These are phyloP conservation scores for Gliomastix tumulicola DNA, from an alignment of 2,329 filamentous ascomycete genomes.

Conservation along the genomic window DNA sequence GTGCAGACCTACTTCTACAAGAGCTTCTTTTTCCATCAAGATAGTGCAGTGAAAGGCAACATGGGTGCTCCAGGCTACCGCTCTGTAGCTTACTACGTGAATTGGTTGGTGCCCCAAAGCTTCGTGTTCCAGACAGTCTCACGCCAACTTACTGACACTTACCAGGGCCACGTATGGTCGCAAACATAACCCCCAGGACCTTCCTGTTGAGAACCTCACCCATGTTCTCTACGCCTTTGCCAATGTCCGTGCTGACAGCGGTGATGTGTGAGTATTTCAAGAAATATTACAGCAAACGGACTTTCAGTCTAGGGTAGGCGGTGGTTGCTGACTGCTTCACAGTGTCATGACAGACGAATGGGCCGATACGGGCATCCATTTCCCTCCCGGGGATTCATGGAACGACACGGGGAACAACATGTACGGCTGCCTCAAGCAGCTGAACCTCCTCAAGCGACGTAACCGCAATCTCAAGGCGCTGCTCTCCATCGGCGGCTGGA, in stretches of 20 bases:
- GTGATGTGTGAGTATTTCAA: conserved; percentile 71
- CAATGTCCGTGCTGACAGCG: conserved; percentile 71
- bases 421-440: conserved; percentile 84
- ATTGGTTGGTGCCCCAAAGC: conserved; percentile 39
- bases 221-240: conserved; percentile 90
- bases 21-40: too few species aligned
- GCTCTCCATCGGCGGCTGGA: conserved; percentile 88
- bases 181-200: conserved; percentile 77
- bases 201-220: conserved; percentile 74
- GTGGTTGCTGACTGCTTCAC: conserved; percentile 57
- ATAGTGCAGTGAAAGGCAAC: too few species aligned
- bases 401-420: conserved; percentile 71
- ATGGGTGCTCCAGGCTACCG: conserved; percentile 45
- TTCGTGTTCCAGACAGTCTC: neutral
- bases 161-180: conserved; percentile 74
- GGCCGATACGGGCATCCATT: conserved; percentile 69
- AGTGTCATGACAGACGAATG: conserved; percentile 52
- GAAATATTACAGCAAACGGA: too few species aligned
- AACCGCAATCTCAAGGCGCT: conserved; percentile 82
- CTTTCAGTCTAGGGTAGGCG: too few species aligned
- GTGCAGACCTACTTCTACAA: too few species aligned
- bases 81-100: conserved; percentile 67
- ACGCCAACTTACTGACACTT: neutral
- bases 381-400: conserved; percentile 61
- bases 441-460: conserved; percentile 73